phyloP scores from a whole-genome alignment of 2,329 filamentous ascomycete species.

The Exophiala spinifera region DNA sequence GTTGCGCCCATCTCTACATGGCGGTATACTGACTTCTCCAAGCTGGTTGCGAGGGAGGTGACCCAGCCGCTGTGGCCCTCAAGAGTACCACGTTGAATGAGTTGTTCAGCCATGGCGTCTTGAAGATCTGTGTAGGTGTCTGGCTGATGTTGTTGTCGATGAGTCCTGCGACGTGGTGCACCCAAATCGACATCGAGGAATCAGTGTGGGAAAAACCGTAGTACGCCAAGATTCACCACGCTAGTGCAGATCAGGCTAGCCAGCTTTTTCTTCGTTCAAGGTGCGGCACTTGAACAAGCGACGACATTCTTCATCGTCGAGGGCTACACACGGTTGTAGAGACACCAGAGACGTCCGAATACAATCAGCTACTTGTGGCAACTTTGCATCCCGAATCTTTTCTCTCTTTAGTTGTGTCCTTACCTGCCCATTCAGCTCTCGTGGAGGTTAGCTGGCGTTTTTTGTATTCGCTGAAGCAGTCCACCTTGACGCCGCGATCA shows the following conservation, averaged over 20 bases:
- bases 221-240: conserved; percentile 1
- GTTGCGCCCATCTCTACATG: conserved; percentile 26
- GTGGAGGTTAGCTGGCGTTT: no score
- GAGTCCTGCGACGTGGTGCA: conserved; percentile 2
- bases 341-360: no score
- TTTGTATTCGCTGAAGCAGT: no score
- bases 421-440: no score
- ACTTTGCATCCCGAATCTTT: no score
- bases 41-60: conserved; percentile 94
- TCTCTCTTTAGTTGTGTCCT: no score
- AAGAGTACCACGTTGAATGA: conserved; percentile 94
- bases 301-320: no score
- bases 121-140: conserved; percentile 14
- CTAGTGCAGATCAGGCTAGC: background rate
- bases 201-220: conserved; percentile 1
- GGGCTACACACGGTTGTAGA: no score
- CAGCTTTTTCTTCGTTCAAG: no score
- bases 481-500: no score
- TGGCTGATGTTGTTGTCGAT: conserved; percentile 4
- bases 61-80: conserved; percentile 99
- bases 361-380: no score
- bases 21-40: conserved; percentile 75
- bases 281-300: no score
- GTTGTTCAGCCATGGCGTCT: conserved; percentile 77
- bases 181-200: background rate